These are phyloP conservation scores for Apiotrichum mycotoxinovorans DNA, from an alignment of 1,284 basidiomycete species.

Conservation along the genomic window DNA sequence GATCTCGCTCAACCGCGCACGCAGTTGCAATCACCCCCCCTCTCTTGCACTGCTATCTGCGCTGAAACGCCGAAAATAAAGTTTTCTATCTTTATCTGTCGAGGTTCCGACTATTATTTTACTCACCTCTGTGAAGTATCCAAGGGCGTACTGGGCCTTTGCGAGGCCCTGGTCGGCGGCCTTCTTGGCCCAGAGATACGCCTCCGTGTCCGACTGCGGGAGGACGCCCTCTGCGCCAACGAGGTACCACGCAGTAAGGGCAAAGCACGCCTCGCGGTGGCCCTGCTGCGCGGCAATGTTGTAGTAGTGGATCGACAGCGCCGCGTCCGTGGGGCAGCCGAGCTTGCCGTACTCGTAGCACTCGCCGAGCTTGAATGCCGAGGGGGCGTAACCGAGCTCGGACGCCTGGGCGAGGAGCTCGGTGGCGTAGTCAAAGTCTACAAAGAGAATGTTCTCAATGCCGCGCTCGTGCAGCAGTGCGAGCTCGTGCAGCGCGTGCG, in stretches of 20 bases:
- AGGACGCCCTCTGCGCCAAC: constrained; percentile 96
- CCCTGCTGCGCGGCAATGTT: constrained; percentile 97
- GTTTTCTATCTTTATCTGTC: no score
- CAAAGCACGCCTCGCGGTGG: constrained; percentile 96
- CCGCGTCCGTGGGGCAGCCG: constrained; percentile 96
- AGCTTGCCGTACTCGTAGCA: constrained; percentile 99
- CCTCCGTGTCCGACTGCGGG: constrained; percentile 96
- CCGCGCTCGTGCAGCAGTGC: constrained; percentile 92
- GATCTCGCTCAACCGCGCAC: no score
- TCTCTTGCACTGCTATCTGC: no score
- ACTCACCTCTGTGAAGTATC: constrained; percentile 84
- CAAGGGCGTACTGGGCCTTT: constrained; percentile 95
- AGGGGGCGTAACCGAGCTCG: constrained; percentile 93
- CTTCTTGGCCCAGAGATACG: constrained; percentile 88
- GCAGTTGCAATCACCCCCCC: no score
- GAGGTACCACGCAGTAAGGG: constrained; percentile 97
- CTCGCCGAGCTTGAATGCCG: constrained; percentile 92
- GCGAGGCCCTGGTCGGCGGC: constrained; percentile 82
- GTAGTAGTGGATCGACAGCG: constrained; percentile 98
- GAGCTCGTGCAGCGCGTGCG: constrained; percentile 92
- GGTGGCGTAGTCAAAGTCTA: constrained; percentile 90
- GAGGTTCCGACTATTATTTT: no score
- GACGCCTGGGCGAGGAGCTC: constrained; percentile 92
- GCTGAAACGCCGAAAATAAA: no score
- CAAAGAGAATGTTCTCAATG: constrained; percentile 93